Evolutionary conservation across 192 early-diverging fungal species (phyloP).

Genomic region (Kickxella alabastrina): DNA sequence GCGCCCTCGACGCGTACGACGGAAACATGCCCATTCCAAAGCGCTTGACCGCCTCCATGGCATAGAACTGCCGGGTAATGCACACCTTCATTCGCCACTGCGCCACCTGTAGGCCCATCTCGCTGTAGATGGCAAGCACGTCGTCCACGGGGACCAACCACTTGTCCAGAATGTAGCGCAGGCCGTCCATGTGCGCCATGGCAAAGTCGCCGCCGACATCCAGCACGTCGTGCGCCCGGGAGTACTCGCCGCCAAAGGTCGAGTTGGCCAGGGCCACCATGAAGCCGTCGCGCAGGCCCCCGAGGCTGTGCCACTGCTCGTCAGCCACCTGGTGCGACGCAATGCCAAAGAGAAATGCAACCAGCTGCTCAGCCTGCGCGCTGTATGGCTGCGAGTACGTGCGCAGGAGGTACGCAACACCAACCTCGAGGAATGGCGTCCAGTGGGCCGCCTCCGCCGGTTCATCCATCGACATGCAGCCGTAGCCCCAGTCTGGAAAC

Average conservation of each 20-base stretch:
- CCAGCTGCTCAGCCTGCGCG: slow-evolving; percentile 25
- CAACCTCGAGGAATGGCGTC: slow-evolving; percentile 46
- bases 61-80: slow-evolving; percentile 40
- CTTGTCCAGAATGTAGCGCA: slow-evolving; percentile 27
- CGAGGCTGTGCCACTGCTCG: slow-evolving; percentile 51
- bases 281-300: slow-evolving; percentile 39
- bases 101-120: slow-evolving; percentile 22
- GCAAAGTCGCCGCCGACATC: slow-evolving; percentile 53
- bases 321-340: slow-evolving; percentile 50
- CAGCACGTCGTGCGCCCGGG: slow-evolving; percentile 39
- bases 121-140: slow-evolving; percentile 32
- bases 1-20: slow-evolving; percentile 53
- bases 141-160: slow-evolving; percentile 46
- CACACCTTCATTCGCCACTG: slow-evolving; percentile 33
- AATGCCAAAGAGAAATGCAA: slow-evolving; percentile 44
- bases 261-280: slow-evolving; percentile 43
- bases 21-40: slow-evolving; percentile 42
- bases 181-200: slow-evolving; percentile 42
- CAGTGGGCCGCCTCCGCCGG: slow-evolving; percentile 49
- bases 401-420: slow-evolving; percentile 8
- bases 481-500: slow-evolving; percentile 54
- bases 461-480: slow-evolving; percentile 47
- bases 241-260: slow-evolving; percentile 37
- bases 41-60: slow-evolving; percentile 51
- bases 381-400: slow-evolving; percentile 22